Evolutionary conservation across 805 yeast genomes (phyloP).

Genomic region (Sugiyamaella chiloensis): DNA sequence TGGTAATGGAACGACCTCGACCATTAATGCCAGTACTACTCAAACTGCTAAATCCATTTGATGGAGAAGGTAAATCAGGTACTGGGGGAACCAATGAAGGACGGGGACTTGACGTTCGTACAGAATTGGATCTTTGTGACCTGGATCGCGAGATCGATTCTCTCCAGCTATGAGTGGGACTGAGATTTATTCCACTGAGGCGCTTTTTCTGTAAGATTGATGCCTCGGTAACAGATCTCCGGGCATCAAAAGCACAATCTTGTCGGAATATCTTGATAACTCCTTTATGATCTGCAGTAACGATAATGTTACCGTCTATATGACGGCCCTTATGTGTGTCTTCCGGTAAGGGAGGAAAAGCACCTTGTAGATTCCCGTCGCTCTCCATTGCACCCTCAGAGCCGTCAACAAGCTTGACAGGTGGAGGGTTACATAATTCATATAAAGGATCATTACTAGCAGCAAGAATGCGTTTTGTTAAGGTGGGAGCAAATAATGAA

Average conservation of each 20-base stretch:
- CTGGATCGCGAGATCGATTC: constrained; percentile 17
- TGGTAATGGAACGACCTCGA: constrained; percentile 2
- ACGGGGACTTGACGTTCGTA: constrained; percentile 12
- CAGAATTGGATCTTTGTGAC: constrained; percentile 12
- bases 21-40: no score
- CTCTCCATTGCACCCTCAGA: constrained; percentile 2
- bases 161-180: constrained; percentile 23
- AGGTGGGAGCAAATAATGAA: constrained; percentile 73
- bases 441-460: constrained; percentile 77
- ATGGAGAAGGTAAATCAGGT: neutral
- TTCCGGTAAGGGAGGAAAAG: constrained; percentile 15
- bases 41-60: constrained; percentile 1
- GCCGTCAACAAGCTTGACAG: constrained; percentile 23
- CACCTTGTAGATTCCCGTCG: neutral
- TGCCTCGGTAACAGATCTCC: constrained; percentile 21
- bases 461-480: constrained; percentile 60
- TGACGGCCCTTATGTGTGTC: constrained; percentile 20
- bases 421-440: constrained; percentile 48
- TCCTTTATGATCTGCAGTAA: constrained; percentile 75
- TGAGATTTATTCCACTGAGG: constrained; percentile 20
- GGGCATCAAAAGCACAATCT: constrained; percentile 56
- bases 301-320: constrained; percentile 47
- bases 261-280: constrained; percentile 73
- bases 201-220: constrained; percentile 21
- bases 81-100: neutral